Evolutionary conservation across 202 grass and related monocot genomes (phyloP), one percentile per base, ranked within the genome.

Genomic region (Cymbopogon flexuosus): DNA sequence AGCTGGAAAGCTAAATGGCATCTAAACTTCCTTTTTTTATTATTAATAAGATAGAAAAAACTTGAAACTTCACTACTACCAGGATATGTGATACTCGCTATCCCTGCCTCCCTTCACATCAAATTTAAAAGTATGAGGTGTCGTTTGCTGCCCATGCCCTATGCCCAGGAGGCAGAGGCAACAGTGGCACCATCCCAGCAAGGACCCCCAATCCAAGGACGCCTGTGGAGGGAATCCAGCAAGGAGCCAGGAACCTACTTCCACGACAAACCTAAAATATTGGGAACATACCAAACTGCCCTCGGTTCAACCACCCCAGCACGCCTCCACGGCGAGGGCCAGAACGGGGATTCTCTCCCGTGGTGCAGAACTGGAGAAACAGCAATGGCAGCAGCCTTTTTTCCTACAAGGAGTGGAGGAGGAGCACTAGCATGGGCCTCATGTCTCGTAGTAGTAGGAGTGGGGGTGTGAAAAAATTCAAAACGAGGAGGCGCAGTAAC

Each of bases 201-300:
- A 85, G 74, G 73, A 75, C 65, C 82, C 62, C 82, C 79, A 79
- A 79, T 68, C 52, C 2, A 75, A 61, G 66, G 46, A 46, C 27
- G 46, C 74, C 35, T 37, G 88, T 52, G 51, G 80, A 87, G 65
- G 77, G 84, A 84, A 87, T 78, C 77, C 84, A 43, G 65, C 49
- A 85, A 54, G 68, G 42, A 64, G 75, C 69, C 69, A 16, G 69
- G 37, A 63, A 83, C 78, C 78, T 36, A 74, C 79, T 57, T 29
- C 79, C 54, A 86, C 41, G 63, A 64, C 45, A 81, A 80, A 40
- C 46, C 34, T 64, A 75, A 64, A 83, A 1, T 79, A 83, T 70
- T 79, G 19, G 35, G 2, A 23, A 21, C 7, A 11, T 70, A 62
- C 73, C 67, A 75, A 89, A 68, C 51, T 56, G 2, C 73, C 87